These are phyloP conservation scores for Holtermanniella nyarrowii DNA, from an alignment of 768 basidiomycete species.

Conservation along the genomic window DNA sequence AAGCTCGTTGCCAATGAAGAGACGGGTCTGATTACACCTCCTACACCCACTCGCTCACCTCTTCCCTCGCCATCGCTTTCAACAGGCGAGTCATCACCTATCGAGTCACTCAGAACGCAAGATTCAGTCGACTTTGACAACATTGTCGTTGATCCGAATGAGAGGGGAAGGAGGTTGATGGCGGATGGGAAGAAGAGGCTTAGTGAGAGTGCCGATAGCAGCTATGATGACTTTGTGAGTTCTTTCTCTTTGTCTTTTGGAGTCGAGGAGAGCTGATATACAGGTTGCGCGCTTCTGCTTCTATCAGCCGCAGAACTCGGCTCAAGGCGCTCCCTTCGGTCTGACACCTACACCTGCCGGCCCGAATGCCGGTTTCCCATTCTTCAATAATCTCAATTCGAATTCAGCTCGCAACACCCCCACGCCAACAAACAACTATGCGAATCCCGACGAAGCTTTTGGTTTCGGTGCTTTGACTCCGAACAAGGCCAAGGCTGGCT, in stretches of 20 bases:
- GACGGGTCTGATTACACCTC: conserved; percentile 29
- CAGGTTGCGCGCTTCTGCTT: conserved; percentile 40
- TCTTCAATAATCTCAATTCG: conserved; percentile 10
- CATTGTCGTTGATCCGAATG: conserved; percentile 25
- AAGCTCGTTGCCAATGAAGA: conserved; percentile 12
- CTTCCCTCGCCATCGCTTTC: conserved; percentile 28
- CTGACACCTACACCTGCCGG: conserved; percentile 12
- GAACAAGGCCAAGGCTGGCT: too few relatives aligned
- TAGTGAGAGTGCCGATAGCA: conserved; percentile 10
- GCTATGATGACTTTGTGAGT: conserved; percentile 39
- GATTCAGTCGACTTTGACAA: conserved; percentile 14
- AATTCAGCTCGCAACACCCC: conserved; percentile 19
- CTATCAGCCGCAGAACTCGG: conserved; percentile 26
- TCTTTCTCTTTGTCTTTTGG: background rate
- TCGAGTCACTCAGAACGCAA: conserved; percentile 13
- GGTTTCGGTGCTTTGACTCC: too few relatives aligned
- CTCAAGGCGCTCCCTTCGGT: conserved; percentile 22
- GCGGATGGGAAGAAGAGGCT: background rate
- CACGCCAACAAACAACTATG: conserved; percentile 12
- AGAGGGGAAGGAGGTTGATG: conserved; percentile 14
- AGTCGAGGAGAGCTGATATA: background rate
- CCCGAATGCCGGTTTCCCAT: conserved; percentile 28
- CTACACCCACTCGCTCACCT: conserved; percentile 15
- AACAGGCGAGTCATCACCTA: conserved; percentile 29
- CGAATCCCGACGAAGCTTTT: too few relatives aligned